phyloP scores from a whole-genome alignment of 768 basidiomycete genomes.

The Xerocomellus amylosporus region DNA sequence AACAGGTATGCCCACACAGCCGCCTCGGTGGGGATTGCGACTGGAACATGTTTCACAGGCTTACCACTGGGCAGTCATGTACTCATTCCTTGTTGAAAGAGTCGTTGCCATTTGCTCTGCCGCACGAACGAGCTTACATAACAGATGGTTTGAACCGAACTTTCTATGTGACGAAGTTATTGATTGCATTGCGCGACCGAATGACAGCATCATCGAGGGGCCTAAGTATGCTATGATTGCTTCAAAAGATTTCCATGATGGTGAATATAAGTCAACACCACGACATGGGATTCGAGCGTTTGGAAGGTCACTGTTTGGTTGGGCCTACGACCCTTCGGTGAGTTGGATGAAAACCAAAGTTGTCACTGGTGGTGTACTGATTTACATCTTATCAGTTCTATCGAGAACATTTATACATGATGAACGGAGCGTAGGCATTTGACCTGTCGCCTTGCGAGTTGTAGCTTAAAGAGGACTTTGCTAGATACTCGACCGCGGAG shows the following conservation, averaged over 20 bases:
- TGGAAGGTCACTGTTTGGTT: conserved; percentile 50
- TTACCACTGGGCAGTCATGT: conserved; percentile 52
- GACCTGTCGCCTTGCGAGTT: neutral
- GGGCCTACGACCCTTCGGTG: conserved; percentile 44
- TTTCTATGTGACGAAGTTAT: neutral
- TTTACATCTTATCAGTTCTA: neutral
- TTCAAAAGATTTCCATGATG: conserved; percentile 47
- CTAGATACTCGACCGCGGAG: neutral
- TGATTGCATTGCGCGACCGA: conserved; percentile 25
- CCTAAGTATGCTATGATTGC: conserved; percentile 50
- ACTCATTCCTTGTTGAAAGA: conserved; percentile 44
- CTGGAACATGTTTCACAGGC: conserved; percentile 47
- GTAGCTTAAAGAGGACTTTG: neutral
- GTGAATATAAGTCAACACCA: conserved; percentile 21
- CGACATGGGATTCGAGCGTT: conserved; percentile 50
- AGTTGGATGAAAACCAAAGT: neutral
- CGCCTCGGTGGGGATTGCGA: conserved; percentile 36
- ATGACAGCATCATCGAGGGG: conserved; percentile 24
- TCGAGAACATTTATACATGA: neutral
- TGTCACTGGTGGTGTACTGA: neutral
- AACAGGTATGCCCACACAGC: neutral
- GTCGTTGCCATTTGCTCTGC: conserved; percentile 40
- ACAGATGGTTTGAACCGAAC: neutral
- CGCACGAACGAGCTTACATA: neutral
- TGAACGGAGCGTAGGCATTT: neutral